Percentiles rank a stretch among this genome's conserved stretches.
Evolutionary conservation across 176 grass and related monocot species (phyloP).

Genomic region (Avena atlantica): DNA sequence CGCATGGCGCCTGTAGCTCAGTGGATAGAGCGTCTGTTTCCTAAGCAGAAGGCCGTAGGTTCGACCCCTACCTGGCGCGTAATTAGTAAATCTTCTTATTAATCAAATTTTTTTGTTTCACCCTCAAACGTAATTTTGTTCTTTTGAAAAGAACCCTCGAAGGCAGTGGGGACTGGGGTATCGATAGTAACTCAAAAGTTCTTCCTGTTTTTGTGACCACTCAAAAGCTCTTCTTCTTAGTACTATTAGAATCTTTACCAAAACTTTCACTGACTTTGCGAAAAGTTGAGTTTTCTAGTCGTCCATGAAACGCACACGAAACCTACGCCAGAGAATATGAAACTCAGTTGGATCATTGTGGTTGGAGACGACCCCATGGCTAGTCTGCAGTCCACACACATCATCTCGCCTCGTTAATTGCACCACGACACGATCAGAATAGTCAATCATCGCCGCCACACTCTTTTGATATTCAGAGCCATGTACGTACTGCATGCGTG

Average conservation of each 20-base stretch:
- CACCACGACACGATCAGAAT: not conserved
- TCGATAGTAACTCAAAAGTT: no score
- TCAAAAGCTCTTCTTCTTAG: no score
- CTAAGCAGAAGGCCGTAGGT: slow-evolving; percentile 85
- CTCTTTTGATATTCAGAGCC: slow-evolving; percentile 16
- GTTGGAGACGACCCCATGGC: not conserved
- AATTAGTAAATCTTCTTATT: no score
- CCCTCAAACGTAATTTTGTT: no score
- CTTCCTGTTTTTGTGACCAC: no score
- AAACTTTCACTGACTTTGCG: no score
- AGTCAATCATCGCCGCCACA: slow-evolving; percentile 21
- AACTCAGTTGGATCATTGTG: not conserved
- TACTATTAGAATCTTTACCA: no score
- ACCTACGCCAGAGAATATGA: not conserved
- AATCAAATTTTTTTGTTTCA: no score
- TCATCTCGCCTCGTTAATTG: not conserved
- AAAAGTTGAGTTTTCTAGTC: not conserved
- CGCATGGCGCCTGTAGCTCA: slow-evolving; percentile 84
- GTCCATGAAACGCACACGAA: not conserved
- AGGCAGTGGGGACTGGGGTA: no score
- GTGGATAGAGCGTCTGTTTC: slow-evolving; percentile 99
- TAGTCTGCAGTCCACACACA: no score
- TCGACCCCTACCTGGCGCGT: slow-evolving; percentile 65
- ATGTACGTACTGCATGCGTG: no score
- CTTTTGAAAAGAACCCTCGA: no score